Evolutionary conservation across 1,139 yeast genomes (phyloP), one percentile per base, ranked within the genome.

Genomic region (Scheffersomyces titani): DNA sequence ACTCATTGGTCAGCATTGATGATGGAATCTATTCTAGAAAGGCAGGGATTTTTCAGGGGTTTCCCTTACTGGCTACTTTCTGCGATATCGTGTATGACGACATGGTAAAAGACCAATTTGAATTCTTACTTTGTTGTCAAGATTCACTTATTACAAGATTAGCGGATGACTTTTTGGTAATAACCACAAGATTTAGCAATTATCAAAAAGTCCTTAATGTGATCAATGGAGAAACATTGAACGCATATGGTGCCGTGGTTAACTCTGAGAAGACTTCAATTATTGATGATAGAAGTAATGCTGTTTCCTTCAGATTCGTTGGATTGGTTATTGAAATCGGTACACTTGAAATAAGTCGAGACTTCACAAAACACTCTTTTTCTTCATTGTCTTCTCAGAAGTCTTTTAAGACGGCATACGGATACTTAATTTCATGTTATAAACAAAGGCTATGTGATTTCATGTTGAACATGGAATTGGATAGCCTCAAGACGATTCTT

Each of bases 1-100:
- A 70, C 20, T 65, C 77, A 3, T 63, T 64, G 5, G 55, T 62
- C 24, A 51, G 60, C 9, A 59, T 61, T 54, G 58, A 61, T 55
- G 55, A 51, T 24, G 53, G 57, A 45, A 59, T 65, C 7, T 77
- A 62, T 59, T 69, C 71, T 30, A 77, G 97, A 57, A 81, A 73
- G 48, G 72, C 77, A 11, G 99, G 99, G 0, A 81, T 94, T 0
- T 94, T 90, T 54, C 99, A 94, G 71, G 99, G 99, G 0, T 85
- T 92, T 6, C 86, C 89, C 0, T 71, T 93, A 18, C 96, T 97
- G 62, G 82, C 91, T 0, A 75, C 87, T 2, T 77, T 94, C 47
- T 92, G 97, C 62, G 91, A 92, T 62, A 66, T 92, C 5, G 84
- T 90, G 0, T 89, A 90, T 64, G 90, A 89, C 62, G 78, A 82